Conservation (phyloP, 2,329 filamentous ascomycete genomes). For the Graphilbum sp. region DNA sequence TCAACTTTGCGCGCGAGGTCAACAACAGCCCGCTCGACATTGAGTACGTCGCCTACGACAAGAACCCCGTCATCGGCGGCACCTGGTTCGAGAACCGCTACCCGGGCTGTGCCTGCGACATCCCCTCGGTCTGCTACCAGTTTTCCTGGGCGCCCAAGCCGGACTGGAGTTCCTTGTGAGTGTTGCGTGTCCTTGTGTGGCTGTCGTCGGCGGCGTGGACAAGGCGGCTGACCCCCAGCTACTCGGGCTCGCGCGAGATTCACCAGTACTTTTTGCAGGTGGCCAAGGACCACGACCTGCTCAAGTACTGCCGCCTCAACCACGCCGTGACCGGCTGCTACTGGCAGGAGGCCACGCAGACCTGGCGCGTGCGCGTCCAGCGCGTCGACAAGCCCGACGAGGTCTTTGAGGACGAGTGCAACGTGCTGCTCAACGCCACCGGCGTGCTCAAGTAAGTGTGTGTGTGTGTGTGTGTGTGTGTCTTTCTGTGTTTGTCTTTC, state of each 20-base stretch:
- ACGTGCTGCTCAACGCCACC: conserved; percentile 29
- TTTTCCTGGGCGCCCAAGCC: conserved; percentile 31
- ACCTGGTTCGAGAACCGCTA: conserved; percentile 34
- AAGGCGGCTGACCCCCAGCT: conserved; percentile 11
- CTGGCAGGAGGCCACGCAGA: conserved; percentile 3
- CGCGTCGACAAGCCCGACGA: neutral
- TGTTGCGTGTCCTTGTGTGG: neutral
- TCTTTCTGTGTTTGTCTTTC: too few species aligned
- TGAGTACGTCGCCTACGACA: conserved; percentile 24
- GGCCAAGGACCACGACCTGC: conserved; percentile 3
- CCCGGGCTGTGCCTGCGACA: conserved; percentile 12
- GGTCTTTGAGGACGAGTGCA: conserved; percentile 20
- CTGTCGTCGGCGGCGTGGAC: neutral
- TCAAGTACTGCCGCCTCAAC: conserved; percentile 2
- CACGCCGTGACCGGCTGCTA: neutral
- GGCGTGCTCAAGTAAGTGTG: conserved; percentile 30
- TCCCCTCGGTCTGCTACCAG: conserved; percentile 10
- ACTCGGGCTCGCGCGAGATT: conserved; percentile 31
- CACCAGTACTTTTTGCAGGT: conserved; percentile 6
- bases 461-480: too few species aligned
- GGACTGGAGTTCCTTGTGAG: conserved; percentile 30
- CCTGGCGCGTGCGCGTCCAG: conserved; percentile 1
- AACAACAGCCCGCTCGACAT: conserved; percentile 7
- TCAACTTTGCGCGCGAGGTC: conserved; percentile 3
- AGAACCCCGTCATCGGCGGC: conserved; percentile 27